A percentile compares a stretch with the other conserved stretches of the same genome.
phyloP scores from a whole-genome alignment of 2,329 filamentous ascomycete species.

The Aureobasidium sp. region DNA sequence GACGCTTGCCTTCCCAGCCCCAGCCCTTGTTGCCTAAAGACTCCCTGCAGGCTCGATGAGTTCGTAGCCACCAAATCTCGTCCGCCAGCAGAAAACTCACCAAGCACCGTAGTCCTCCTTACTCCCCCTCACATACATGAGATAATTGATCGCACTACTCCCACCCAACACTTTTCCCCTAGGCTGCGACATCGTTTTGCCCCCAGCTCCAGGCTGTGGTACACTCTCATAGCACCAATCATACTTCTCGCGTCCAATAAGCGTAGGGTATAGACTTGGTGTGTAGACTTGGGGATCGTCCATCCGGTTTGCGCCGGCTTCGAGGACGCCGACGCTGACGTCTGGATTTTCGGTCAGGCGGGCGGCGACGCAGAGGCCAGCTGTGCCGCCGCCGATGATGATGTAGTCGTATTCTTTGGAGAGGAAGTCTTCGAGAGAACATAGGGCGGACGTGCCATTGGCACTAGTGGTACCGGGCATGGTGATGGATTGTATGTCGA shows the following conservation, averaged over 20 bases:
- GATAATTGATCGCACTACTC: slow-evolving; percentile 32
- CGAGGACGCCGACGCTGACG: slow-evolving; percentile 25
- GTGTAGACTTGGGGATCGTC: slow-evolving; percentile 25
- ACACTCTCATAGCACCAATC: slow-evolving; percentile 26
- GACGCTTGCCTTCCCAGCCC: not conserved
- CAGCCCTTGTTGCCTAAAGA: not conserved
- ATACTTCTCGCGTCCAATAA: slow-evolving; percentile 27
- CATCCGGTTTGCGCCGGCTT: slow-evolving; percentile 24
- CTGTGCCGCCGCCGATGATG: slow-evolving; percentile 17
- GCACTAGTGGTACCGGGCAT: not conserved
- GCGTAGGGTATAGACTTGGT: slow-evolving; percentile 24
- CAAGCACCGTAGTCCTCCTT: slow-evolving; percentile 30
- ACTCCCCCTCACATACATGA: slow-evolving; percentile 27
- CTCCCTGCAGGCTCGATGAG: not conserved
- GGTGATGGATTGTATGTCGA: not conserved
- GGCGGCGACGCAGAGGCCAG: slow-evolving; percentile 17
- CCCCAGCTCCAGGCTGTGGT: slow-evolving; percentile 19
- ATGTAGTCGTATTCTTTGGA: slow-evolving; percentile 22
- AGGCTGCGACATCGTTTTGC: slow-evolving; percentile 24
- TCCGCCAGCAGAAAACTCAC: slow-evolving; percentile 15
- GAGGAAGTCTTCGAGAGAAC: slow-evolving; percentile 22
- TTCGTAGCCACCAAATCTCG: too few relatives aligned
- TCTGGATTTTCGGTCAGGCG: slow-evolving; percentile 16
- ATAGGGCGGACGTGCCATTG: slow-evolving; percentile 4
- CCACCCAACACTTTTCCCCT: slow-evolving; percentile 33